Percentiles rank a stretch among this genome's conserved stretches.
Evolutionary conservation across 805 yeast genomes (phyloP).

Genomic region (Candida krabiensis): DNA sequence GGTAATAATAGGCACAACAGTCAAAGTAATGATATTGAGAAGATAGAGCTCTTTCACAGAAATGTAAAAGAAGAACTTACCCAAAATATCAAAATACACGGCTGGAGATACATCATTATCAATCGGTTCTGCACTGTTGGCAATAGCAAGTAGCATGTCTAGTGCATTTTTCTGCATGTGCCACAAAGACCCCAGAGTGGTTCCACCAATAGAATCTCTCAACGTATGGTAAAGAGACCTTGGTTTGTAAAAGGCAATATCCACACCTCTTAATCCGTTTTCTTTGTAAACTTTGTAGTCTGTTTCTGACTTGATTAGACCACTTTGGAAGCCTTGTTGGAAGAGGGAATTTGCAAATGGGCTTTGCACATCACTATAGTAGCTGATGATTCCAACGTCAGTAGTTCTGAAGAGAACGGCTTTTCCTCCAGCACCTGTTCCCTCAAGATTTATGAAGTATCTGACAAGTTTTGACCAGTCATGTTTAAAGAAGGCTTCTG

Average conservation of each 20-base stretch:
- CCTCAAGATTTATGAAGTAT: constrained; percentile 81
- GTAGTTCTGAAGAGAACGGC: constrained; percentile 84
- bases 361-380: constrained; percentile 51
- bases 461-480: constrained; percentile 64
- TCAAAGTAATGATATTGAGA: constrained; percentile 53
- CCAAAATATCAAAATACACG: constrained; percentile 64
- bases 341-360: constrained; percentile 82
- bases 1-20: constrained; percentile 54
- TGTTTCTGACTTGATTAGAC: constrained; percentile 75
- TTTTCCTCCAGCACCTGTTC: constrained; percentile 89
- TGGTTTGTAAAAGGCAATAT: constrained; percentile 86
- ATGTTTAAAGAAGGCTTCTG: constrained; percentile 68
- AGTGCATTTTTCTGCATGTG: constrained; percentile 77
- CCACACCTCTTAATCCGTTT: constrained; percentile 79
- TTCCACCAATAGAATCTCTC: constrained; percentile 64
- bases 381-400: constrained; percentile 66
- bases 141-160: constrained; percentile 54
- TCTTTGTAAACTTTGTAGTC: constrained; percentile 74
- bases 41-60: constrained; percentile 50
- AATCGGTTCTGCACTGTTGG: constrained; percentile 33
- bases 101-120: constrained; percentile 43
- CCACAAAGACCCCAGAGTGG: constrained; percentile 71
- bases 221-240: constrained; percentile 81
- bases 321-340: constrained; percentile 81
- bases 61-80: constrained; percentile 51